Conservation (phyloP, 441 rosid species). For the Cnidoscolus chayamansa region DNA sequence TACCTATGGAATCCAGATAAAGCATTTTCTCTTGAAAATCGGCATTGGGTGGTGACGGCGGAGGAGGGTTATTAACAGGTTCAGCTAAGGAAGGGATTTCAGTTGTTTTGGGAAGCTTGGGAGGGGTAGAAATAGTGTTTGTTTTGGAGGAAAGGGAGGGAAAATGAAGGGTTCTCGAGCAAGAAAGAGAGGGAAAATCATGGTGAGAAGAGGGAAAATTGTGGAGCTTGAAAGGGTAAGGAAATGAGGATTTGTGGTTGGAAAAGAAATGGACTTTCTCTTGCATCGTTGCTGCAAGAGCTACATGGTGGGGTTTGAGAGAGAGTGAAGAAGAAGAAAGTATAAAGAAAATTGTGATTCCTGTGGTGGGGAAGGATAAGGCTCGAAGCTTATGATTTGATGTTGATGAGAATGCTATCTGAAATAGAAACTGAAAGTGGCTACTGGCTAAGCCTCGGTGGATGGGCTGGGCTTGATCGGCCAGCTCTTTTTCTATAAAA, state of each 20-base stretch:
- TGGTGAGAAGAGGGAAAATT: conserved; percentile 28
- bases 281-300: conserved; percentile 37
- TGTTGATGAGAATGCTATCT: conserved; percentile 3
- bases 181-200: conserved; percentile 44
- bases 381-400: conserved; percentile 11
- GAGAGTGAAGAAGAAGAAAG: not conserved
- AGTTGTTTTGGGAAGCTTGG: conserved; percentile 28
- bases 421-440: not conserved
- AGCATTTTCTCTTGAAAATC: conserved; percentile 68
- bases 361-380: conserved; percentile 29
- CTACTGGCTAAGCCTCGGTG: not conserved
- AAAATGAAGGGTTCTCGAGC: conserved; percentile 43
- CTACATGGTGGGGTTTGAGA: conserved; percentile 21
- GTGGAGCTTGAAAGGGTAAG: conserved; percentile 16
- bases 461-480: conserved; percentile 2
- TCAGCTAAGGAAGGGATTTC: conserved; percentile 26
- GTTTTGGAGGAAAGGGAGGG: conserved; percentile 50
- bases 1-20: conserved; percentile 76
- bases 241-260: conserved; percentile 24
- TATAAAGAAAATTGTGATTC: not conserved
- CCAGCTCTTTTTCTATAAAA: not conserved
- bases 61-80: conserved; percentile 8
- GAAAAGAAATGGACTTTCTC: conserved; percentile 48
- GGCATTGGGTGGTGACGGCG: conserved; percentile 25
- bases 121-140: conserved; percentile 36